Conservation (phyloP, 352 stramenopile genomes). For the Globisporangium irregulare region DNA sequence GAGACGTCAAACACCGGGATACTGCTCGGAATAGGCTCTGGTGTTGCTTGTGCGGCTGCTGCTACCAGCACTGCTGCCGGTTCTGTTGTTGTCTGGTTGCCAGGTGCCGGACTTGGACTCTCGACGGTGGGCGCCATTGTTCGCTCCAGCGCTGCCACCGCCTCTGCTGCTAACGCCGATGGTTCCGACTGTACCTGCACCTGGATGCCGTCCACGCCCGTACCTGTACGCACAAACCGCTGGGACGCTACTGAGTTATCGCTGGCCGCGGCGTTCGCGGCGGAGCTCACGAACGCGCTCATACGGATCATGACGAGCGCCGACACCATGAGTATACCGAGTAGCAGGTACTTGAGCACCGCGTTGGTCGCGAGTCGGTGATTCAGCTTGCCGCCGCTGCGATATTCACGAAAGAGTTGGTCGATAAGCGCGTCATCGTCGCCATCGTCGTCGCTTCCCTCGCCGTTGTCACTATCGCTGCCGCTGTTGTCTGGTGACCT, state of each 20-base stretch:
- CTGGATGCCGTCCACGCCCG: neutral
- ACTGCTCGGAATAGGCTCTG: neutral
- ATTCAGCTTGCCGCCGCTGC: neutral
- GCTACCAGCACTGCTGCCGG: neutral
- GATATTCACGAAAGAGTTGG: neutral
- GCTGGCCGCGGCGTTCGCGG: neutral
- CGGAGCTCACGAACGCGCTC: constrained; percentile 1
- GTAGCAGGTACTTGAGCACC: constrained; percentile 6
- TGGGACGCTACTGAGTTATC: neutral
- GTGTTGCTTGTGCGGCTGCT: neutral
- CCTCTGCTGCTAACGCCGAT: neutral
- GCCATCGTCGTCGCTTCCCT: neutral
- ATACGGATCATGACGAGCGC: constrained; percentile 4
- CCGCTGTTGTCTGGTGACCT: neutral
- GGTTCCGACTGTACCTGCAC: neutral
- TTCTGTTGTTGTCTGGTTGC: neutral
- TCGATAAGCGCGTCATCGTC: neutral
- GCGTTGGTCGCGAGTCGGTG: neutral
- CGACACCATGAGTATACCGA: neutral
- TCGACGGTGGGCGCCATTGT: neutral
- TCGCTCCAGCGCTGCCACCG: neutral
- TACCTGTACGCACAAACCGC: constrained; percentile 8
- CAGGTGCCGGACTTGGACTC: neutral
- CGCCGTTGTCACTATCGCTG: neutral
- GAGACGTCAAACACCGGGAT: constrained; percentile 3